Base-by-base conservation (phyloP, 495 filamentous ascomycete genomes). In the Bryoglossum gracile region DNA sequence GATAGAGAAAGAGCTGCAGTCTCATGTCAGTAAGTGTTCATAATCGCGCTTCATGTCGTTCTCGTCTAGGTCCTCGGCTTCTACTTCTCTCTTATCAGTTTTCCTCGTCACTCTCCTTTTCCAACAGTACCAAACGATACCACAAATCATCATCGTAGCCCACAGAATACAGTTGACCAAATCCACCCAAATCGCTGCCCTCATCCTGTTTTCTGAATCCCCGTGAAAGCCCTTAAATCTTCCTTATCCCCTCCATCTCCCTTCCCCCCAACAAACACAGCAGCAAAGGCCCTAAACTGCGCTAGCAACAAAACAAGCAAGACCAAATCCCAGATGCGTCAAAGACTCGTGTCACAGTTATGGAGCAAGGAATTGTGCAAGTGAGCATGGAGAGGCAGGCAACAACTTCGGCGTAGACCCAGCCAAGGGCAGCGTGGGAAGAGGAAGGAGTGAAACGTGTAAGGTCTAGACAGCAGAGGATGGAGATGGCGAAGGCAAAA, bases 231-330 rank as follows among this genome's bases (percentile, higher is more conserved):
- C 26, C 26, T 30, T 13, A 13, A 30, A 5, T 30, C 6, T 6
- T 24, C 5, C 3, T 11, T 30, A n/a, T 37, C 21, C 38, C 9
- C 26, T 22, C 22, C 8, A 17, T 6, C 19, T 21, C 39, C 28
- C 16, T 34, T 16, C 35, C 52, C 46, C 41, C 72, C 67, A 54
- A 86, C 77, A 71, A 80, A 88, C 63, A 82, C 74, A 54, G 71
- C 72, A 41, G 75, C 85, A 62, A 89, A 88, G 53, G 78, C 69
- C 14, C 83, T 83, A 61, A 87, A 86, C 36, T 83, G 62, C 28
- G 72, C 73, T 58, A 81, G 65, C 80, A 78, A 88, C 19, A 88
- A 65, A 13, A 87, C 19, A 49, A 61, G 60, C 10, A 68, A 43
- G 2, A 54, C 30, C 11, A 60, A 53, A 37, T 66, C 65, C 64